phyloP scores from a whole-genome alignment of 2,329 filamentous ascomycete genomes.

The Penicillium paneum region DNA sequence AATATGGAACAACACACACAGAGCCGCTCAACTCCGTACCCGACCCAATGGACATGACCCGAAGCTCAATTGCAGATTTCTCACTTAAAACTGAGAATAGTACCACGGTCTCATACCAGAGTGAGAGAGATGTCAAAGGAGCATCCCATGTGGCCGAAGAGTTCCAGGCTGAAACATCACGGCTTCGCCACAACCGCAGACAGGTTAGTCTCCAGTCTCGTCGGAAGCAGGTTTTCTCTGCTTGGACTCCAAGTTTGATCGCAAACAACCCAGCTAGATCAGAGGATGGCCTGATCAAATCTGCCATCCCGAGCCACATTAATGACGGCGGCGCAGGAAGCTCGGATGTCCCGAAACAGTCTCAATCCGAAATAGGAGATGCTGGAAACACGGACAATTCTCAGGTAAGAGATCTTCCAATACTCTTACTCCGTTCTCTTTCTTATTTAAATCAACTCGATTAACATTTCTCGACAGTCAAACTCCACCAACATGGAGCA shows the following conservation, averaged over 20 bases:
- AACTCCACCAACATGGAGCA: too few relatives aligned
- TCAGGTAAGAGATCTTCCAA: too few relatives aligned
- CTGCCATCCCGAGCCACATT: too few relatives aligned
- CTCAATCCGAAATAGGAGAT: not conserved
- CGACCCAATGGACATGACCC: not conserved
- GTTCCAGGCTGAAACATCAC: not conserved
- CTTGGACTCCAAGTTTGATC: accelerated
- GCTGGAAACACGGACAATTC: not conserved
- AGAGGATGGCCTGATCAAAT: too few relatives aligned
- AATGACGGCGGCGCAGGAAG: not conserved
- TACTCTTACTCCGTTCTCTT: too few relatives aligned
- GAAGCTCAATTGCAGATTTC: not conserved
- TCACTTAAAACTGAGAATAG: too few relatives aligned
- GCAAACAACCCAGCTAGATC: too few relatives aligned
- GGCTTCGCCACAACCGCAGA: too few relatives aligned
- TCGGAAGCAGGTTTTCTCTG: not conserved
- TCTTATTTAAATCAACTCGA: too few relatives aligned
- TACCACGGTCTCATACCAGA: not conserved
- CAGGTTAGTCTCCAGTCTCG: too few relatives aligned
- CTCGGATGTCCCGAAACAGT: not conserved
- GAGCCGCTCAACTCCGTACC: not conserved
- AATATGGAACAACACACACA: not conserved
- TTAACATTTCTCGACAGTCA: too few relatives aligned
- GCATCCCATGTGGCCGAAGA: not conserved
- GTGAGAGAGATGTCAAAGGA: not conserved